Evolutionary conservation across 345 rosid genomes (phyloP), one percentile per base, ranked within the genome.

Genomic region (Leavenworthia alabamica): DNA sequence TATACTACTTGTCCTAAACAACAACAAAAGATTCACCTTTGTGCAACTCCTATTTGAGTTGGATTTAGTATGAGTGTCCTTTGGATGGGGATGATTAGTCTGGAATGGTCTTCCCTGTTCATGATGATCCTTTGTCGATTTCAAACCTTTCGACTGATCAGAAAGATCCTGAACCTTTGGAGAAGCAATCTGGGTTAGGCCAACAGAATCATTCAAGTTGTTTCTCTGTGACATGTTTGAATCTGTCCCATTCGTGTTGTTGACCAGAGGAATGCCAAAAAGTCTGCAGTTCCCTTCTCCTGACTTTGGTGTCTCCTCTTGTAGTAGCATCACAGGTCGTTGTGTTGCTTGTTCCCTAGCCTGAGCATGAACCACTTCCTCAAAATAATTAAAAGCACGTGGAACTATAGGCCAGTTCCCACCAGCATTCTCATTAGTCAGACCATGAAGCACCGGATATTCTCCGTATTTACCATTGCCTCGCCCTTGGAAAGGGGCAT

Each of bases 11-110:
- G 22, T 20, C 22, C 24, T 3, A 8, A 8, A 23, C 10, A 24
- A 37, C 17, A 32, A 49, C 12, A 9, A 47, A 42, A 19, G 8
- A 29, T n/a, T 20, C 23, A 88, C 93, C 88, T 88, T 85, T 0
- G 91, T 82, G 64, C 90, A 88, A 70, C 90, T 88, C 77, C 92
- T 75, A 27, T 72, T 77, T 15, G 84, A 76, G 66, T 66, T 69
- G 42, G 73, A 31, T 59, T 78, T 82, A 52, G 68, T 24, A 7
- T 68, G 84, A 54, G 43, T 48, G 29, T 83, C 90, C 70, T 75
- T 80, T 0, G 28, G 26, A 22, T 72, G 80, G 6, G 70, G 57
- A 36, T 74, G 67, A 56, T 49, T 48, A 37, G 62, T 32, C 22
- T 78, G 81, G 32, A 56, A 57, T 8, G 28, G 67, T 71, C 73